These are phyloP conservation scores for Komagataella pseudopastoris DNA, from an alignment of 805 yeast species.

Conservation along the genomic window DNA sequence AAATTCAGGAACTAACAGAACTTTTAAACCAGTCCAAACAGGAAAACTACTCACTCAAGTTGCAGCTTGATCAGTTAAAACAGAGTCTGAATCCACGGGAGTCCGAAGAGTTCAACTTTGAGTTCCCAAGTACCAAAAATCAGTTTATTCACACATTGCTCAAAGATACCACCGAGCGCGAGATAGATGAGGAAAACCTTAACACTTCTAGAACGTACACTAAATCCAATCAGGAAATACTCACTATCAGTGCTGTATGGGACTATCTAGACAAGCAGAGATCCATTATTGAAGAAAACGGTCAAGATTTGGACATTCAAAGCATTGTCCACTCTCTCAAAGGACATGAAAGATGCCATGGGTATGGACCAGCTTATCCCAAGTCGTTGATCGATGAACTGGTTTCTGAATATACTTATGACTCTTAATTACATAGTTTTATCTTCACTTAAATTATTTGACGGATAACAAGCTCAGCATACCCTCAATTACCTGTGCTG, in stretches of 20 bases:
- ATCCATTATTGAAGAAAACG: constrained; percentile 27
- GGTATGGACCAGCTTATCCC: constrained; percentile 61
- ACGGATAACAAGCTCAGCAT: constrained; percentile 65
- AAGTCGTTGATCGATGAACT: constrained; percentile 26
- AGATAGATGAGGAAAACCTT: background rate
- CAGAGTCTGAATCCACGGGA: constrained; percentile 12
- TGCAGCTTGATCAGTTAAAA: constrained; percentile 27
- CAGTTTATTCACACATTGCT: constrained; percentile 3
- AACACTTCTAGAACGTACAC: constrained; percentile 6
- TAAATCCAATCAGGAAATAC: constrained; percentile 30
- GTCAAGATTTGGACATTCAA: constrained; percentile 34
- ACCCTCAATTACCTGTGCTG: constrained; percentile 83
- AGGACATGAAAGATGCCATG: constrained; percentile 69
- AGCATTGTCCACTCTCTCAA: constrained; percentile 42
- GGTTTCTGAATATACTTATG: constrained; percentile 9
- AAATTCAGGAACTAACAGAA: constrained; percentile 50
- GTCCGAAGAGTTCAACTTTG: constrained; percentile 1
- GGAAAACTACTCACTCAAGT: constrained; percentile 23
- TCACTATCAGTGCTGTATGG: constrained; percentile 76
- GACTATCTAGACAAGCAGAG: constrained; percentile 47
- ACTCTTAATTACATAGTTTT: background rate
- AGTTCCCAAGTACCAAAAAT: constrained; percentile 5
- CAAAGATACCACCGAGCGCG: constrained; percentile 1
- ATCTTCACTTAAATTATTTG: too few relatives aligned
- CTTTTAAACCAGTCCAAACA: constrained; percentile 43